Conservation (phyloP, 257 asterid species). For the Salvia miltiorrhiza region DNA sequence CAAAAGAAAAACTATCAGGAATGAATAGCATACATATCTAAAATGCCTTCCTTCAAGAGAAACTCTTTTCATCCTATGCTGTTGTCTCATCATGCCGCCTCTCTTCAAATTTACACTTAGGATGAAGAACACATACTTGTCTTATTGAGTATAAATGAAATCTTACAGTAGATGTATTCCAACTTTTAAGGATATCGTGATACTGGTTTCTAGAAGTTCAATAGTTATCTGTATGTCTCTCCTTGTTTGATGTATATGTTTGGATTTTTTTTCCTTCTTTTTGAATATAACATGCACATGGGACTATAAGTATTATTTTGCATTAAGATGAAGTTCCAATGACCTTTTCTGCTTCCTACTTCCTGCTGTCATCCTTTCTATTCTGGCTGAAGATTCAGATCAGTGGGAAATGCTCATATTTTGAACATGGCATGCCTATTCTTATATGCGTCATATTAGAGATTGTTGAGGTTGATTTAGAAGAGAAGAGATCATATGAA, state of each 20-base stretch:
- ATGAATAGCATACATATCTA: not conserved
- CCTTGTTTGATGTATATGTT: not conserved
- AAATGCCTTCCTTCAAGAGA: conserved; percentile 2
- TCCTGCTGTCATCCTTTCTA: not conserved
- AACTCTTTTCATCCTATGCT: conserved; percentile 6
- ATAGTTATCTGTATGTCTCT: not conserved
- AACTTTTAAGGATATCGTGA: not conserved
- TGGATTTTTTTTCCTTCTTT: not conserved
- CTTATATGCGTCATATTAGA: not conserved
- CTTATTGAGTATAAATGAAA: conserved; percentile 2
- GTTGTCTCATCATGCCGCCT: not conserved
- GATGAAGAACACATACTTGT: not conserved
- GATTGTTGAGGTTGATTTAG: too few relatives aligned
- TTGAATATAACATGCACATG: not conserved
- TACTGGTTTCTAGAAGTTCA: conserved; percentile 3
- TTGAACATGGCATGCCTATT: not conserved
- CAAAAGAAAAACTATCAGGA: not conserved
- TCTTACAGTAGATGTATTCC: not conserved
- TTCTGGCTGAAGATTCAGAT: not conserved
- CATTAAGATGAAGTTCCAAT: not conserved
- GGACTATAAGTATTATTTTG: not conserved
- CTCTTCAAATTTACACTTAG: not conserved
- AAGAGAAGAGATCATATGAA: too few relatives aligned
- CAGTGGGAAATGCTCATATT: too few relatives aligned
- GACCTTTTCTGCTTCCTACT: not conserved